Evolutionary conservation across 768 basidiomycete species (phyloP).

Genomic region (Mrakia frigida): DNA sequence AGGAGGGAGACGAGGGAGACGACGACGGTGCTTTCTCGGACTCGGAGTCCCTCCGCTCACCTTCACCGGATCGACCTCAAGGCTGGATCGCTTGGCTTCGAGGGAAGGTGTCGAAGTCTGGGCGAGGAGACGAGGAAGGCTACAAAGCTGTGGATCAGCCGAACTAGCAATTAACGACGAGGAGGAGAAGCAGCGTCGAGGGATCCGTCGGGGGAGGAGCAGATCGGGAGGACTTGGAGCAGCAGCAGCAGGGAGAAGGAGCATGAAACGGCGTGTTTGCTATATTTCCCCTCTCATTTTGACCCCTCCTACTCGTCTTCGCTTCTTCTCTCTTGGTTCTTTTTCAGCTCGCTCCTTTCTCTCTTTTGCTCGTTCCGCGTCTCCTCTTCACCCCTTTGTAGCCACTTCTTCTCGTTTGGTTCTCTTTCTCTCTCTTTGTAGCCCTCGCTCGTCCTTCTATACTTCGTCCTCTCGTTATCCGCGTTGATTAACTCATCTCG

Average conservation of each 20-base stretch:
- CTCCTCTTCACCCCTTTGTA: not conserved
- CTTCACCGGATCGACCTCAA: not conserved
- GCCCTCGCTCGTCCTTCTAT: too few species aligned
- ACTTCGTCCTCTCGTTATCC: too few species aligned
- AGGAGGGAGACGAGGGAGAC: constrained; percentile 1
- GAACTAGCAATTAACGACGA: not conserved
- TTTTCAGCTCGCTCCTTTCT: not conserved
- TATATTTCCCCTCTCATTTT: not conserved
- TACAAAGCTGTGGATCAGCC: constrained; percentile 12
- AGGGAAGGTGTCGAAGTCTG: not conserved
- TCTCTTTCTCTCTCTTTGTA: not conserved
- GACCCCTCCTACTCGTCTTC: not conserved
- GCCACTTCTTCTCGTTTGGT: not conserved
- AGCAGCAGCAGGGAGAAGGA: not conserved
- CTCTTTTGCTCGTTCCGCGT: not conserved
- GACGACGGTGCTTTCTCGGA: not conserved
- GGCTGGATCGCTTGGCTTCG: constrained; percentile 1
- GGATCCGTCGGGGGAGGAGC: too few species aligned
- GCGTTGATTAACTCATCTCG: too few species aligned
- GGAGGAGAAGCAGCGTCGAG: not conserved
- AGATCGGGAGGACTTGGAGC: not conserved
- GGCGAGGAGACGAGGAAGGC: not conserved
- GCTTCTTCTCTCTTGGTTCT: not conserved
- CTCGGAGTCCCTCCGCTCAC: not conserved
- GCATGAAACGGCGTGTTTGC: not conserved